Conservation (phyloP, 2,329 filamentous ascomycete genomes). For the Fusarium proliferatum region DNA sequence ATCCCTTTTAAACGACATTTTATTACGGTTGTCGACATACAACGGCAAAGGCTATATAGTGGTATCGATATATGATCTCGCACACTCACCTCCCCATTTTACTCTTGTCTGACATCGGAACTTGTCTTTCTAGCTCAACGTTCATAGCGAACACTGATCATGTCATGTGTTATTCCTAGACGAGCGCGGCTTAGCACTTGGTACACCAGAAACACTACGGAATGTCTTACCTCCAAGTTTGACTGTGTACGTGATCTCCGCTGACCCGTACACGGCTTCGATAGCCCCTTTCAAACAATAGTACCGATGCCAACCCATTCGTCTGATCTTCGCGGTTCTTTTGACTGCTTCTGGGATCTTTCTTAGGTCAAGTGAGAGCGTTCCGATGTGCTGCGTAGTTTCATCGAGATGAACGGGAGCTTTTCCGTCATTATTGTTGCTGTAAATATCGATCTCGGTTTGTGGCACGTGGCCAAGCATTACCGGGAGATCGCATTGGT, state of each 20-base stretch:
- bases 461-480: slow-evolving; percentile 50
- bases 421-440: slow-evolving; percentile 48
- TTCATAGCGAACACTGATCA: slow-evolving; percentile 52
- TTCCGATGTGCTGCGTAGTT: slow-evolving; percentile 49
- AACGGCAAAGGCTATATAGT: background rate
- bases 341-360: slow-evolving; percentile 50
- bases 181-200: slow-evolving; percentile 17
- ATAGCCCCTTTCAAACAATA: slow-evolving; percentile 52
- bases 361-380: slow-evolving; percentile 50
- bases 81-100: background rate
- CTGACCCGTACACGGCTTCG: slow-evolving; percentile 53
- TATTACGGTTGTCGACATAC: background rate
- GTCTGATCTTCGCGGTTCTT: slow-evolving; percentile 45
- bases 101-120: background rate
- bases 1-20: background rate
- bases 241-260: slow-evolving; percentile 52
- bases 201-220: background rate
- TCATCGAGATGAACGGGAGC: slow-evolving; percentile 47
- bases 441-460: slow-evolving; percentile 54
- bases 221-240: slow-evolving; percentile 51
- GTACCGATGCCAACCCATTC: slow-evolving; percentile 52
- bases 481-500: slow-evolving; percentile 54
- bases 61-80: background rate
- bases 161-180: slow-evolving; percentile 52
- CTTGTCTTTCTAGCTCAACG: slow-evolving; percentile 5